These are phyloP conservation scores for Penicillium sp. DNA, from an alignment of 2,329 filamentous ascomycete genomes.

Conservation along the genomic window DNA sequence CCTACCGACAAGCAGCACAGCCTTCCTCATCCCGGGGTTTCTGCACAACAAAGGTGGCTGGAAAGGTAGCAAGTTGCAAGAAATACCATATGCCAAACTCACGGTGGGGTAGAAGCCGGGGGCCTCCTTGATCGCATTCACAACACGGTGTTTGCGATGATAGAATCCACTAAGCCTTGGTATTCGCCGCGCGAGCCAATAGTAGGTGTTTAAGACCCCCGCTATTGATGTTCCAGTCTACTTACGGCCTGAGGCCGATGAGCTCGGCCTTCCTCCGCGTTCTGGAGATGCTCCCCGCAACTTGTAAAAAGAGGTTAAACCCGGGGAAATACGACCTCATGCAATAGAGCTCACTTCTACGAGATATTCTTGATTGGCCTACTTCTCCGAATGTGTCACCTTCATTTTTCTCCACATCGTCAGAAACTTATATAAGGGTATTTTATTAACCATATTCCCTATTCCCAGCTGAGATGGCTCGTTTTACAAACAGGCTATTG, in stretches of 20 bases:
- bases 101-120: neutral
- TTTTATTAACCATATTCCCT: neutral
- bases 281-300: neutral
- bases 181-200: constrained; percentile 3
- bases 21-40: constrained; percentile 6
- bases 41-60: neutral
- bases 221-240: neutral
- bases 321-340: neutral
- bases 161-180: constrained; percentile 2
- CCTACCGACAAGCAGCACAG: constrained; percentile 15
- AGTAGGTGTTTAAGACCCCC: constrained; percentile 7
- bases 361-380: neutral
- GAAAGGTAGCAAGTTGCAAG: neutral
- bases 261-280: neutral
- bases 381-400: neutral
- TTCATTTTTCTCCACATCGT: neutral
- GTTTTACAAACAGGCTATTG: neutral
- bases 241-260: neutral
- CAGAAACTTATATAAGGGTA: constrained; percentile 1
- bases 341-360: neutral
- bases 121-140: neutral
- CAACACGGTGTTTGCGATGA: neutral
- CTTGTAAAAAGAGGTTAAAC: neutral
- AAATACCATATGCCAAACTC: neutral
- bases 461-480: neutral